A percentile compares a stretch with the other conserved stretches of the same genome.
Conservation (phyloP, 345 rosid species). For the Eutrema heterophyllum region DNA sequence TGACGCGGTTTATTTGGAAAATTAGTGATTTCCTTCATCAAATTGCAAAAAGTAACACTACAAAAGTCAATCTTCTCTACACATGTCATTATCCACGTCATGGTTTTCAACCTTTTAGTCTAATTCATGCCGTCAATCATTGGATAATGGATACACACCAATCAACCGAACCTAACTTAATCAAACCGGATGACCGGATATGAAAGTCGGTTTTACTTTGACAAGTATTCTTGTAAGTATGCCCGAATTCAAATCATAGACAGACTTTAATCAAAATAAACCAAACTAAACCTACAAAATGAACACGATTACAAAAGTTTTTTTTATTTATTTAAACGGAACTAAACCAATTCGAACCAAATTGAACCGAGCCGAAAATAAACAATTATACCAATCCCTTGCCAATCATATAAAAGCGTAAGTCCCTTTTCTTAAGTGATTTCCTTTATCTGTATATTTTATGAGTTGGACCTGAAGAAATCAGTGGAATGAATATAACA, state of each 20-base stretch:
- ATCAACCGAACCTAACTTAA: not conserved
- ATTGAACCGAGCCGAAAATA: not conserved
- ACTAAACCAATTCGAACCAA: not conserved
- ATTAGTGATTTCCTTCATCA: not conserved
- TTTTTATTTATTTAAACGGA: not conserved
- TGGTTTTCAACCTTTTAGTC: not conserved
- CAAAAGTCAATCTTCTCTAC: slow-evolving; percentile 14
- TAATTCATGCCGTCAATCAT: slow-evolving; percentile 12
- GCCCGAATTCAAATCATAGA: not conserved
- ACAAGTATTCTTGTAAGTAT: not conserved
- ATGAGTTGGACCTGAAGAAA: not conserved
- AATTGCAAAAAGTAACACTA: not conserved
- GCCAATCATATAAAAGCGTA: not conserved
- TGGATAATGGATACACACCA: not conserved
- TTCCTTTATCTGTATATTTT: not conserved
- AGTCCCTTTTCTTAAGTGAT: not conserved
- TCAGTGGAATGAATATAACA: too few relatives aligned
- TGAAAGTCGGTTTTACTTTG: not conserved
- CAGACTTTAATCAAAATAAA: not conserved
- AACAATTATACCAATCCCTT: not conserved
- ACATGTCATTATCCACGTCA: not conserved
- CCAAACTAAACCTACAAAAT: not conserved
- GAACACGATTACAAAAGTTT: not conserved
- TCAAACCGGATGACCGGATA: not conserved
- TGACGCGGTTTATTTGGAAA: slow-evolving; percentile 5